Base-by-base conservation (phyloP, 352 stramenopile genomes). In the Phytophthora kernoviae region DNA sequence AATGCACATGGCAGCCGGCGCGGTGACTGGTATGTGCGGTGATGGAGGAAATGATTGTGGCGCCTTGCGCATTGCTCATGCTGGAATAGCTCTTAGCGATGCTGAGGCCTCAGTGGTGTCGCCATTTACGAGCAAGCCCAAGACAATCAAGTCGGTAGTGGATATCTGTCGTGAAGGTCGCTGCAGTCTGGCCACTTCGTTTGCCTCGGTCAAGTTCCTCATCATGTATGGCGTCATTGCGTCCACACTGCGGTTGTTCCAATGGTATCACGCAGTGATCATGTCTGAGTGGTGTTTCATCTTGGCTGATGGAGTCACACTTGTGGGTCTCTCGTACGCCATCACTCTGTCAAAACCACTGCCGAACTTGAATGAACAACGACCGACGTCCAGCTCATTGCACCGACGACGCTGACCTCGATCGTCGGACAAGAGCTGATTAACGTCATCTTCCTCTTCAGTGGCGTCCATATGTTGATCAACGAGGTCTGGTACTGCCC, bases 151-250 rank as follows among this genome's bases (percentile, higher is more conserved):
- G 10, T 88, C 82, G 17, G 88, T 96, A 12, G 64, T 88, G 7
- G 84, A 95, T 59, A 65, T 97, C 4, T 81, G 89, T 17, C 76
- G 70, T 33, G 90, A 97, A 67, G 90, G 90, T 33, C 79, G 88
- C 10, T 91, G 87, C 63, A 77, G 77, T 12, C 51, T 97, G 11
- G 75, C 87, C 5, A 96, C 85, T 15, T 91, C 87, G 36, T 90
- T 96, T 17, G 75, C 69, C 7, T 77, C 67, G 5, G 81, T 96
- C 75, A 96, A 96, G 65, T 94, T 90, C 49, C 72, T 95, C 49
- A 84, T 96, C 49, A 87, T 96, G 63, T 96, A 96, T 62, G 88
- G 87, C n/a, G 55, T 95, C 71, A 73, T 93, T 32, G 65, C 77
- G 36, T 82, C 66, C 26, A 75, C 77, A 1, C 59, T 88, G 40